Conservation (phyloP, 495 filamentous ascomycete species). For the Talaromyces liani region DNA sequence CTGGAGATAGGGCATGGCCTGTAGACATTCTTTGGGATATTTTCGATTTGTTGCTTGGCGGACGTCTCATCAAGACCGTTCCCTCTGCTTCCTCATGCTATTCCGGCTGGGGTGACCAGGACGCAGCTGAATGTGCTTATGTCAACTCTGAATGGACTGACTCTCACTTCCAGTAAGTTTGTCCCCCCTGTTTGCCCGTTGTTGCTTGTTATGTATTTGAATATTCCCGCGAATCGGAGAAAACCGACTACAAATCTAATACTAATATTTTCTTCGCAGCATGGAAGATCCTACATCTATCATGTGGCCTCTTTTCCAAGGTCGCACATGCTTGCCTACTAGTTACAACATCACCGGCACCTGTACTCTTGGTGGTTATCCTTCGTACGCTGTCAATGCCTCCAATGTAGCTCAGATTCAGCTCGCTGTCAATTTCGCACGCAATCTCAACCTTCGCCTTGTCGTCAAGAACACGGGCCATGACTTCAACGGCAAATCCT, state of each 20-base stretch:
- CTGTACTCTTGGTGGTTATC: slow-evolving; percentile 52
- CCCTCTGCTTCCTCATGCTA: slow-evolving; percentile 51
- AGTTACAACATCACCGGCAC: slow-evolving; percentile 22
- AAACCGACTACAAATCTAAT: background rate
- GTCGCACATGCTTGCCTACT: slow-evolving; percentile 27
- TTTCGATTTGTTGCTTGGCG: slow-evolving; percentile 41
- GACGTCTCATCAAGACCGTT: slow-evolving; percentile 46
- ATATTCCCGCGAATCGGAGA: background rate
- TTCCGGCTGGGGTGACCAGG: slow-evolving; percentile 35
- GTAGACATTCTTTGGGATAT: slow-evolving; percentile 26
- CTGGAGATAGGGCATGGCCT: slow-evolving; percentile 43
- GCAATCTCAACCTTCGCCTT: slow-evolving; percentile 49
- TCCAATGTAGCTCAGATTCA: slow-evolving; percentile 48
- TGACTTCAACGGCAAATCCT: slow-evolving; percentile 53
- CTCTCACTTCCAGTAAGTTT: slow-evolving; percentile 24
- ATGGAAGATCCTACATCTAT: slow-evolving; percentile 29
- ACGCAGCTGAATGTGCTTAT: slow-evolving; percentile 31
- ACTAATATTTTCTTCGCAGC: slow-evolving; percentile 11
- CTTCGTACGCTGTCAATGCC: slow-evolving; percentile 52
- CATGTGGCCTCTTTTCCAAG: slow-evolving; percentile 38
- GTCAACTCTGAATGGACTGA: slow-evolving; percentile 1
- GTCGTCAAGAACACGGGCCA: slow-evolving; percentile 68
- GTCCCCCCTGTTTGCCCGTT: background rate
- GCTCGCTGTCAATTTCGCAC: slow-evolving; percentile 54
- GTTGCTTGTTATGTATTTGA: no score